Evolutionary conservation across 345 rosid species (phyloP).

Genomic region (Streptanthus diversifolius): DNA sequence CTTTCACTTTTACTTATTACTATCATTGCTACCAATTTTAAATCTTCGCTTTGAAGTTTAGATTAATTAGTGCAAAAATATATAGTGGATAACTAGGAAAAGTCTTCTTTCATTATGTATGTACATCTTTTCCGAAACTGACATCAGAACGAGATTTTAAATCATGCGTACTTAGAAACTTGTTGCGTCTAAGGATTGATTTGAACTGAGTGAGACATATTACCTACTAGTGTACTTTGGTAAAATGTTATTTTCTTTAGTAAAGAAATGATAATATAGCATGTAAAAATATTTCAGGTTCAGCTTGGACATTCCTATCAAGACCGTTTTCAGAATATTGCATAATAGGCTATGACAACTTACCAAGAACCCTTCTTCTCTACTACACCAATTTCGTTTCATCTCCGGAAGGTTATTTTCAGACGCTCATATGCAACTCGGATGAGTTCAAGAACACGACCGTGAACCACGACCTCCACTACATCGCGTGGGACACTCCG

Average conservation of each 20-base stretch:
- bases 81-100: no score
- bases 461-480: slow-evolving; percentile 82
- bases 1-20: background rate
- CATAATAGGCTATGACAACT: slow-evolving; percentile 82
- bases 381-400: slow-evolving; percentile 90
- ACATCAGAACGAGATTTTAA: background rate
- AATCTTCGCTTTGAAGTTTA: no score
- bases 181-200: slow-evolving; percentile 6
- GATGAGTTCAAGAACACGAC: slow-evolving; percentile 71
- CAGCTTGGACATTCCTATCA: slow-evolving; percentile 93
- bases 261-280: background rate
- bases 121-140: background rate
- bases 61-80: no score
- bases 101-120: no score
- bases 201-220: background rate
- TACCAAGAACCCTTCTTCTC: slow-evolving; percentile 83
- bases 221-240: slow-evolving; percentile 1
- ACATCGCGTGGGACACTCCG: slow-evolving; percentile 90
- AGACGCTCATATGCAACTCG: slow-evolving; percentile 86
- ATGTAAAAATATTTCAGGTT: slow-evolving; percentile 46
- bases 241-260: slow-evolving; percentile 6
- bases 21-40: no score
- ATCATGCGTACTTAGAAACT: background rate
- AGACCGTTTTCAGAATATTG: slow-evolving; percentile 78
- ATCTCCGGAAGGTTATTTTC: slow-evolving; percentile 90